These are phyloP conservation scores for Populus trichocarpa DNA, from an alignment of 441 rosid genomes.

Conservation along the genomic window DNA sequence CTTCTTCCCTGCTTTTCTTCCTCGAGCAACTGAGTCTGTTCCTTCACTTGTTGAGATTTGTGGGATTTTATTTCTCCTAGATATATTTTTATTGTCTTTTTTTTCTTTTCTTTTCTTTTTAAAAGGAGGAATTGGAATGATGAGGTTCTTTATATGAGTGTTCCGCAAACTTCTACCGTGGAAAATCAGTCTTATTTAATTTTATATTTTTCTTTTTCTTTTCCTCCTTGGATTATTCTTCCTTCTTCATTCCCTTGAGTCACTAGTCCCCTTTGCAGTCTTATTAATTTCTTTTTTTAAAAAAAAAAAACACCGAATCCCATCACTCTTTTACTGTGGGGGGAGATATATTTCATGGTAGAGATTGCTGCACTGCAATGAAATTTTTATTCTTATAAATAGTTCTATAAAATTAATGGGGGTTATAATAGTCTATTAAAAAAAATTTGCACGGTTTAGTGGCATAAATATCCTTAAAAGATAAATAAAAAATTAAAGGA, in stretches of 20 bases:
- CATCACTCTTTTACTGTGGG: too few species aligned
- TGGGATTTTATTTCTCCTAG: conserved; percentile 39
- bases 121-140: conserved; percentile 44
- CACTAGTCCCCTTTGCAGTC: neutral
- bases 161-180: conserved; percentile 26
- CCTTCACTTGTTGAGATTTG: conserved; percentile 43
- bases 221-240: neutral
- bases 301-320: too few species aligned
- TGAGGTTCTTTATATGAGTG: conserved; percentile 49
- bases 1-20: conserved; percentile 34
- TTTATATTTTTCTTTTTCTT: neutral
- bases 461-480: too few species aligned
- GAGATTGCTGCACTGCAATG: too few species aligned
- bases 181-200: conserved; percentile 30
- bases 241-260: neutral
- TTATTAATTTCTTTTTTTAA: neutral
- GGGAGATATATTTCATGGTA: too few species aligned
- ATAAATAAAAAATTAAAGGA: too few species aligned
- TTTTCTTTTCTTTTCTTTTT: conserved; percentile 16
- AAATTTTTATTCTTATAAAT: too few species aligned
- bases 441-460: too few species aligned
- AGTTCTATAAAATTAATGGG: too few species aligned
- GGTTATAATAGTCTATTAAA: too few species aligned
- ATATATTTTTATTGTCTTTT: conserved; percentile 20
- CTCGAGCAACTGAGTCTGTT: conserved; percentile 77